Conservation (phyloP, 2,329 filamentous ascomycete genomes). For the Fusarium musae region DNA sequence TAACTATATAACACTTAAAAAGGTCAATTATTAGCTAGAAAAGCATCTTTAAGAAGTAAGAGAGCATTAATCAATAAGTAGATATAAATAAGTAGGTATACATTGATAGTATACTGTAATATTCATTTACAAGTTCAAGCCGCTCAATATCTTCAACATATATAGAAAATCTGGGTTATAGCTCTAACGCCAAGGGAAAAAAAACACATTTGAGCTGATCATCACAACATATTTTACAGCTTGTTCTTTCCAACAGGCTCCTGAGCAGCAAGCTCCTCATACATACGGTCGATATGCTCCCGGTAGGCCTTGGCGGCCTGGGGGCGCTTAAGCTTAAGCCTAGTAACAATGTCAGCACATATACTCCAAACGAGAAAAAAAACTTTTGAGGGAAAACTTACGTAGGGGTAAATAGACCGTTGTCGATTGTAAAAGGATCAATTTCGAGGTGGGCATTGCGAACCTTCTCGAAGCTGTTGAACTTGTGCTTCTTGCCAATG, state of each 20-base stretch:
- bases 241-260: slow-evolving; percentile 35
- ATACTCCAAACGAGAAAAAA: background rate
- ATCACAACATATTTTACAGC: slow-evolving; percentile 36
- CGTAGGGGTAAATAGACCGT: slow-evolving; percentile 89
- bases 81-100: background rate
- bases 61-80: background rate
- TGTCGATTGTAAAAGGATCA: slow-evolving; percentile 93
- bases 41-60: background rate
- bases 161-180: background rate
- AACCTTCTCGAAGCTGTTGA: slow-evolving; percentile 91
- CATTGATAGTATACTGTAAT: slow-evolving; percentile 9
- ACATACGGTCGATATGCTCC: slow-evolving; percentile 66
- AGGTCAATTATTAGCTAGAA: background rate
- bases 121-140: slow-evolving; percentile 23
- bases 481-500: slow-evolving; percentile 84
- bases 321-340: slow-evolving; percentile 70
- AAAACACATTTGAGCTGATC: background rate
- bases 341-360: slow-evolving; percentile 45
- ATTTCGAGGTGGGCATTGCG: slow-evolving; percentile 78
- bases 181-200: slow-evolving; percentile 8
- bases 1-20: too few relatives aligned
- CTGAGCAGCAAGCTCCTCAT: slow-evolving; percentile 58
- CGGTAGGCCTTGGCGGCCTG: slow-evolving; percentile 65
- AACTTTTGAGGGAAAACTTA: slow-evolving; percentile 60
- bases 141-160: slow-evolving; percentile 14